A percentile compares a stretch with the other conserved stretches of the same genome.
These are phyloP conservation scores for Fraxinus paxiana DNA, from an alignment of 305 asterid species.

Conservation along the genomic window DNA sequence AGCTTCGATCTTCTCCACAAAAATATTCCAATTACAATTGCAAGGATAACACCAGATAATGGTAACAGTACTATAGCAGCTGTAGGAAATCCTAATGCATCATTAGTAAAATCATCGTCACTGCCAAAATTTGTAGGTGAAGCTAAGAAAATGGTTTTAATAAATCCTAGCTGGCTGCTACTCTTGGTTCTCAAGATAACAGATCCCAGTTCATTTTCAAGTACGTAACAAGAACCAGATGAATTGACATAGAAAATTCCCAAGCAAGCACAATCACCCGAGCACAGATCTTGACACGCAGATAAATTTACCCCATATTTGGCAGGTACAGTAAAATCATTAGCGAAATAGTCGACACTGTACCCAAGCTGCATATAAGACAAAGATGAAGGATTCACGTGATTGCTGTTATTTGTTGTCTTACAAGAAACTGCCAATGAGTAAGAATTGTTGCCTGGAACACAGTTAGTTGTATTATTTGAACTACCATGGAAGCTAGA, in stretches of 20 bases:
- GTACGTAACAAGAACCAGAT: conserved; percentile 45
- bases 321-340: conserved; percentile 36
- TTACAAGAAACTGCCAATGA: conserved; percentile 42
- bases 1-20: conserved; percentile 26
- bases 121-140: conserved; percentile 11
- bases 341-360: conserved; percentile 48
- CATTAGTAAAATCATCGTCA: background rate
- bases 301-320: conserved; percentile 27
- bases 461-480: conserved; percentile 25
- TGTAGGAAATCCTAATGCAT: conserved; percentile 22
- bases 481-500: conserved; percentile 28
- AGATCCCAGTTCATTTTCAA: conserved; percentile 41
- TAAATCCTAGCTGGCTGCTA: conserved; percentile 30
- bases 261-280: conserved; percentile 46
- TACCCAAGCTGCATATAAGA: conserved; percentile 44
- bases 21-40: conserved; percentile 24
- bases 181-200: conserved; percentile 23
- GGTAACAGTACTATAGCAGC: conserved; percentile 37
- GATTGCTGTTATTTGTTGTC: conserved; percentile 18
- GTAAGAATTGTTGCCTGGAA: conserved; percentile 29
- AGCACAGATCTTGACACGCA: conserved; percentile 40
- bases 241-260: conserved; percentile 44
- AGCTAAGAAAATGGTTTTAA: conserved; percentile 26
- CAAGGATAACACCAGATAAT: conserved; percentile 23
- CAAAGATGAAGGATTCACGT: conserved; percentile 20